phyloP scores from a whole-genome alignment of 2,329 filamentous ascomycete genomes.

The Chrysosporium queenslandicum region DNA sequence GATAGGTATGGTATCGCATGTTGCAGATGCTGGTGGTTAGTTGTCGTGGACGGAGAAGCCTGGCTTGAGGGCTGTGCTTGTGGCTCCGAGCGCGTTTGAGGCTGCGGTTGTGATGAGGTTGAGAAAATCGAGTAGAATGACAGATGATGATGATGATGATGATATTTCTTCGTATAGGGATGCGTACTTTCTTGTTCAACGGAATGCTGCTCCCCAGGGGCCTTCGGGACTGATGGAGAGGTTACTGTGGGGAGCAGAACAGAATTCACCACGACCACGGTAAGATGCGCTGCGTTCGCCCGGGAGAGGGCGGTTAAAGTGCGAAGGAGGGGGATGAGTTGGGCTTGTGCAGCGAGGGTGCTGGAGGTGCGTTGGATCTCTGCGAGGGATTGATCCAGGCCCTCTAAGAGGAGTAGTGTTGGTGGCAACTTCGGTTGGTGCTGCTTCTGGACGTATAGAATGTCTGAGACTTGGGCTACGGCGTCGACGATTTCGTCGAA shows the following conservation, averaged over 20 bases:
- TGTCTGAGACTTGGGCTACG: constrained; percentile 15
- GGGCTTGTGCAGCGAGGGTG: constrained; percentile 27
- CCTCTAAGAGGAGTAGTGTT: constrained; percentile 27
- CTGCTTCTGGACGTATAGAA: constrained; percentile 11
- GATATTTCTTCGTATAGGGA: not conserved
- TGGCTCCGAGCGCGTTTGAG: not conserved
- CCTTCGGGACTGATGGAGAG: not conserved
- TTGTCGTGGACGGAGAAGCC: constrained; percentile 9
- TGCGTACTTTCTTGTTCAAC: not conserved
- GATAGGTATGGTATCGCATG: constrained; percentile 16
- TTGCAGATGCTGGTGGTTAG: constrained; percentile 7
- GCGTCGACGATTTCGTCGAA: constrained; percentile 16
- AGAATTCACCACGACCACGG: constrained; percentile 32
- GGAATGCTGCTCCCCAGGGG: not conserved
- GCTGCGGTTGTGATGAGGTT: not conserved
- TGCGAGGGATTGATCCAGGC: constrained; percentile 31
- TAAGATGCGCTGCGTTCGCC: constrained; percentile 23
- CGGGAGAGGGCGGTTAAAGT: constrained; percentile 29
- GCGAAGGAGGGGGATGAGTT: constrained; percentile 26
- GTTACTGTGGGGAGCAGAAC: constrained; percentile 19
- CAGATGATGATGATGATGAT: not conserved
- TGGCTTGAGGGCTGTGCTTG: not conserved
- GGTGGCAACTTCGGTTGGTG: not conserved
- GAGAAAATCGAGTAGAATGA: not conserved
- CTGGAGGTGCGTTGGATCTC: constrained; percentile 32